phyloP scores from a whole-genome alignment of 2,329 filamentous ascomycete species.

The Xylariaceae sp. region DNA sequence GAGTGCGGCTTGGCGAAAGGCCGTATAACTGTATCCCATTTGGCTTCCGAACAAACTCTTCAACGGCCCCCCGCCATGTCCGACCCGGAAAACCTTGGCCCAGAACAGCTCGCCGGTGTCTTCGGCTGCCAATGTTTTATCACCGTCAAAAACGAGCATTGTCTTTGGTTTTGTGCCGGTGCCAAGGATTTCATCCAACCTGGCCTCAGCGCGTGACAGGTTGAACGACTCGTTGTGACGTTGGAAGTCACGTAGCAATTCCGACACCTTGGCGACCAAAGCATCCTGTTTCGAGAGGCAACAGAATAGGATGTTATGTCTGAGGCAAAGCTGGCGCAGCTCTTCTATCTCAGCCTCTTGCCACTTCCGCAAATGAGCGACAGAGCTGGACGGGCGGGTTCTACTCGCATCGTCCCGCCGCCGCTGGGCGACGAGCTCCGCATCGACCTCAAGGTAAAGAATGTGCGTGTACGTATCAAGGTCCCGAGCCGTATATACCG shows the following conservation, averaged over 20 bases:
- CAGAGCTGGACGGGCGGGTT: constrained; percentile 33
- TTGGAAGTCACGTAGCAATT: constrained; percentile 38
- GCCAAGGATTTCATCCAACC: constrained; percentile 35
- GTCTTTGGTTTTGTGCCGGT: constrained; percentile 34
- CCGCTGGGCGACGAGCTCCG: constrained; percentile 37
- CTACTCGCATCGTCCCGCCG: constrained; percentile 37
- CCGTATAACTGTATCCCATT: constrained; percentile 48
- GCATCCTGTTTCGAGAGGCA: background rate
- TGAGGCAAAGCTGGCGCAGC: constrained; percentile 42
- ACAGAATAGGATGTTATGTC: constrained; percentile 46
- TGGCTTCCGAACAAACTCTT: constrained; percentile 44
- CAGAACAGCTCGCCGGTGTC: constrained; percentile 53
- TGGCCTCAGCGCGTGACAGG: constrained; percentile 25
- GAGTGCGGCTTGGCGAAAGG: constrained; percentile 52
- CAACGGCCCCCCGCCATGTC: constrained; percentile 29
- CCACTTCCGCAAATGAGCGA: constrained; percentile 44
- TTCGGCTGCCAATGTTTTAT: constrained; percentile 49
- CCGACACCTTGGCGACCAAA: constrained; percentile 13
- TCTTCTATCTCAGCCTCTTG: constrained; percentile 41
- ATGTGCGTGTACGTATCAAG: constrained; percentile 51
- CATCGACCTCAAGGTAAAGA: constrained; percentile 48
- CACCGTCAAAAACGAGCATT: constrained; percentile 54
- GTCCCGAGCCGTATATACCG: constrained; percentile 45
- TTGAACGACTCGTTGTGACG: constrained; percentile 40
- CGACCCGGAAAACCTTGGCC: constrained; percentile 20